A percentile compares a stretch with the other conserved stretches of the same genome.
Evolutionary conservation across 1,284 basidiomycete species (phyloP).

Genomic region (Exobasidium rhododendri): DNA sequence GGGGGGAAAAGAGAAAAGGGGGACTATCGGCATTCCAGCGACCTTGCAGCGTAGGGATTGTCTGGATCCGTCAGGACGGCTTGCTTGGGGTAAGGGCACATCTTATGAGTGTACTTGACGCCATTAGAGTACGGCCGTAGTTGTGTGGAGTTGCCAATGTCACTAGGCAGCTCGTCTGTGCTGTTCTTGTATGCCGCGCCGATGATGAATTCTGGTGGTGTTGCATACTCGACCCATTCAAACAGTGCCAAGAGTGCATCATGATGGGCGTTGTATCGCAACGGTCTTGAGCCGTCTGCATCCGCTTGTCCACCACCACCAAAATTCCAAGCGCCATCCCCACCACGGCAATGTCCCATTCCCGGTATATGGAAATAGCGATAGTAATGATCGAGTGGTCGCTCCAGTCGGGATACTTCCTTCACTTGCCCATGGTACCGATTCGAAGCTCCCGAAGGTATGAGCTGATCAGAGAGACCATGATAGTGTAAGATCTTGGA

Average conservation of each 20-base stretch:
- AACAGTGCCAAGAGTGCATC: constrained; percentile 57
- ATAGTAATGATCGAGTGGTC: constrained; percentile 51
- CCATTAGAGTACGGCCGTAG: not conserved
- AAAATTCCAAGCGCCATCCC: constrained; percentile 36
- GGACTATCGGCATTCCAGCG: not conserved
- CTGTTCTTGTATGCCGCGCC: constrained; percentile 38
- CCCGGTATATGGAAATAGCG: constrained; percentile 58
- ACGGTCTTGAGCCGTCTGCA: constrained; percentile 26
- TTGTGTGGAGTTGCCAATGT: not conserved
- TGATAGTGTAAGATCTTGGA: constrained; percentile 55
- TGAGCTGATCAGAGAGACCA: constrained; percentile 52
- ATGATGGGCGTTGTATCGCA: constrained; percentile 39
- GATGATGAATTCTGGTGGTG: constrained; percentile 54
- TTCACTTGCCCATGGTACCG: constrained; percentile 50
- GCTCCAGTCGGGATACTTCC: constrained; percentile 33
- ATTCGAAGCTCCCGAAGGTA: constrained; percentile 55
- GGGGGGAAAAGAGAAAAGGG: too few species aligned
- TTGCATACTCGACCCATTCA: constrained; percentile 57
- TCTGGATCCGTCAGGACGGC: constrained; percentile 1
- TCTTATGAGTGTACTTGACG: constrained; percentile 8
- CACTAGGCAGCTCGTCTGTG: constrained; percentile 1
- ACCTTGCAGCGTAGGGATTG: constrained; percentile 2
- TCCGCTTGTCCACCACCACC: constrained; percentile 26
- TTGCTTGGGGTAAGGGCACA: constrained; percentile 7
- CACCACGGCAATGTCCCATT: constrained; percentile 57